Percentiles rank a stretch among this genome's conserved stretches.
Evolutionary conservation across 164 flowering plant species (phyloP).

Genomic region (Chimonanthus salicifolius): DNA sequence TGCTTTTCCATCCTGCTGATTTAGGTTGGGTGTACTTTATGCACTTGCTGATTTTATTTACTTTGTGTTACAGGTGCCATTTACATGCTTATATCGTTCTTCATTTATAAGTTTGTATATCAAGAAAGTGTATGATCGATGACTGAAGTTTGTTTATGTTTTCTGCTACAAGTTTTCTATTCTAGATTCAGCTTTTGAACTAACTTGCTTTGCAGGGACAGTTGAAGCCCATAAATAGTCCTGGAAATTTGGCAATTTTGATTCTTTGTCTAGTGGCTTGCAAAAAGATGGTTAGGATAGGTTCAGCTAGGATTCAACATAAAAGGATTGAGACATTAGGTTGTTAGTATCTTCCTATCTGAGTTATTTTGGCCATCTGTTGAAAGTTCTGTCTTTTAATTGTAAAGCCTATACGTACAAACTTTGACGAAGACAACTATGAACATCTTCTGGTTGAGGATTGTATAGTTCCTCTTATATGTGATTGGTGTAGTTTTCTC

Average conservation of each 20-base stretch:
- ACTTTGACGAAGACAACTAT: too few relatives aligned
- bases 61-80: background rate
- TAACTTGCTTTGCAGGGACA: too few relatives aligned
- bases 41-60: background rate
- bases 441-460: background rate
- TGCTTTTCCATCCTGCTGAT: slow-evolving; percentile 95
- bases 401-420: too few relatives aligned
- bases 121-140: background rate
- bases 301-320: background rate
- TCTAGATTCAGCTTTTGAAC: too few relatives aligned
- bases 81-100: background rate
- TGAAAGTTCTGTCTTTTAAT: too few relatives aligned
- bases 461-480: background rate
- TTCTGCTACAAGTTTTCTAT: too few relatives aligned
- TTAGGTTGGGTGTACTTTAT: slow-evolving; percentile 47
- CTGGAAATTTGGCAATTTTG: background rate
- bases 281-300: background rate
- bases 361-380: too few relatives aligned
- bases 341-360: too few relatives aligned
- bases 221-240: background rate
- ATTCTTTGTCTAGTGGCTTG: background rate
- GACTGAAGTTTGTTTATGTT: background rate
- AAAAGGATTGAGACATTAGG: too few relatives aligned
- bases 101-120: background rate
- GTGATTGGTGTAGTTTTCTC: background rate